phyloP scores from a whole-genome alignment of 208 protist species.

The Trypanosoma cruzi region DNA sequence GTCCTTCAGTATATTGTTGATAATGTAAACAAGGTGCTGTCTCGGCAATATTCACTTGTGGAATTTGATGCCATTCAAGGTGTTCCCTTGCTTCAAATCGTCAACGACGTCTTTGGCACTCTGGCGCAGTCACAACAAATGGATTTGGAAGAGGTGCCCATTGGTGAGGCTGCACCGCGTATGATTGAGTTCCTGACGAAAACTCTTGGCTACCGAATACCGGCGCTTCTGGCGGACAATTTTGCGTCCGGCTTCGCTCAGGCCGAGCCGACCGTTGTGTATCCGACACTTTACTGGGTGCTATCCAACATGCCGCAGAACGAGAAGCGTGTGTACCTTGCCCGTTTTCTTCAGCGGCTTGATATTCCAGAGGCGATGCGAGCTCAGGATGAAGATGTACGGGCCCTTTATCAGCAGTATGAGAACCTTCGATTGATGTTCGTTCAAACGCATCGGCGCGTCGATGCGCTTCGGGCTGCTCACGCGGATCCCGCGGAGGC shows the following conservation, averaged over 20 bases:
- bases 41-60: conserved; percentile 81
- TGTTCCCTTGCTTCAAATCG: conserved; percentile 74
- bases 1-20: conserved; percentile 85
- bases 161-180: conserved; percentile 48
- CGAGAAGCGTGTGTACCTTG: conserved; percentile 90
- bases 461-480: conserved; percentile 71
- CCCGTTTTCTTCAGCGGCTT: conserved; percentile 84
- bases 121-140: conserved; percentile 65
- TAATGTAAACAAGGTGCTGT: conserved; percentile 70
- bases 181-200: conserved; percentile 87
- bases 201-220: conserved; percentile 84
- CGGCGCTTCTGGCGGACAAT: conserved; percentile 62
- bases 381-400: conserved; percentile 89
- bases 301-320: conserved; percentile 87
- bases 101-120: conserved; percentile 85
- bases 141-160: conserved; percentile 51
- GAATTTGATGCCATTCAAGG: conserved; percentile 82
- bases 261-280: conserved; percentile 82
- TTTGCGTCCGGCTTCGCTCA: conserved; percentile 78
- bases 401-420: conserved; percentile 83
- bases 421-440: conserved; percentile 79
- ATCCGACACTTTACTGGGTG: conserved; percentile 91
- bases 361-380: conserved; percentile 88
- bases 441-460: conserved; percentile 79
- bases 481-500: conserved; percentile 81